Evolutionary conservation across 164 flowering plant genomes (phyloP), one percentile per base, ranked within the genome.

Genomic region (Liquidambar formosana): DNA sequence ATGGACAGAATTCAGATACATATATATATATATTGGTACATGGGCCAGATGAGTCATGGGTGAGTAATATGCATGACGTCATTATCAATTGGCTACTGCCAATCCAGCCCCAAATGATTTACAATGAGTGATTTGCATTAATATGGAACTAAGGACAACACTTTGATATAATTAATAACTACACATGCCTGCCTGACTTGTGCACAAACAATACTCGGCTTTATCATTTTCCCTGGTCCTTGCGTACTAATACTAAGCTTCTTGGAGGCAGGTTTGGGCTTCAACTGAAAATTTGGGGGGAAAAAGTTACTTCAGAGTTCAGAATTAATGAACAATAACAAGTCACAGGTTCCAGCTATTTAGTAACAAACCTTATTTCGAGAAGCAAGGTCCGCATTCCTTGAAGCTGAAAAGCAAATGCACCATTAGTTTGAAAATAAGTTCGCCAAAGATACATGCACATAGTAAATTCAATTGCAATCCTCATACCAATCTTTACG

Each of bases 361-460:
- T 56, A 54, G 43, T 68, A 33, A 59, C 76, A 66, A 79, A 84
- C 93, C 85, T 65, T 83, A 65, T 66, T 67, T 61, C 57, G 74
- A 70, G 82, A 80, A 66, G 78, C 70, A 65, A 64, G 19, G 15
- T 73, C 86, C 44, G 49, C 71, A 75, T 76, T 83, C 70, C 76
- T 81, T 44, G 73, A 72, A 78, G 90, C 93, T 89, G 91, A 66
- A 72, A 75, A 57, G 43, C 62, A 67, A 27, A 66, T 49, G 44
- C 23, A 57, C 68, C 10, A 25, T 59, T 28, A 70, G 61, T 57
- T 38, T 11, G 26, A 41, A 54, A 27, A 57, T 23, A 28, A 47
- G 44, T 61, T 18, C 8, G 16, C 33, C 21, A 28, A 19, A 33
- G 10, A 16, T 28, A 13, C 21, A 27, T 22, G 22, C 26, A 64